Base-by-base conservation (phyloP, 1,284 basidiomycete species). In the Farysia itapuensis region DNA sequence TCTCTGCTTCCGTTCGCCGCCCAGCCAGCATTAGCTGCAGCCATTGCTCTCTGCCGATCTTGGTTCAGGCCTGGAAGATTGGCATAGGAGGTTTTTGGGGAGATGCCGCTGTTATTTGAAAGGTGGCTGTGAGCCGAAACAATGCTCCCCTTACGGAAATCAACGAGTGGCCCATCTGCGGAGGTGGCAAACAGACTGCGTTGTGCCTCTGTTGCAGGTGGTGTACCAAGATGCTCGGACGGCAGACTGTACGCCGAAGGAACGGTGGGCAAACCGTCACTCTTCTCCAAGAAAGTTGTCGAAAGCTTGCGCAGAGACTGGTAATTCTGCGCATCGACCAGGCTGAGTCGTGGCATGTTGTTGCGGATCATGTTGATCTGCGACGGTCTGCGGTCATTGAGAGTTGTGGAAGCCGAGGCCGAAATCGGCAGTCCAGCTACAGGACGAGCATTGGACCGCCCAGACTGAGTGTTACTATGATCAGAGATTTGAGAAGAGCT, bases 21-120 rank as follows among this genome's bases (percentile, higher is more conserved):
- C 26, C 22, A 29, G 25, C 22, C 16, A 21, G 60, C 30, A 4
- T 35, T 15, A 16, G 25, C 16, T 9, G 42, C 34, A 20, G 40
- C 39, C 8, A 35, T 15, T 14, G 42, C 16, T 39, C 34, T 51
- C 12, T 21, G 25, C 12, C 37, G 42, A 26, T 48, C 54, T 35
- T 56, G 51, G 19, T 36, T 25, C 26, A 39, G 26, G 23, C 31
- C 30, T 8, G 57, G 48, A n/a, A 68, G 40, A 16, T 65, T 54
- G 36, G 45, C 50, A 31, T 49, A 57, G 22, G 65, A 68, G 11
- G 65, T 63, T 31, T 67, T 70, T 20, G 67, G 67, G 32, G 65
- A 68, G 46, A 70, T 65, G 21, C 64, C 67, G 43, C 65, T 68
- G 26, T 64, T 45, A n/a, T 46, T 47, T 33, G 61, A 64, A 28